phyloP scores from a whole-genome alignment of 2,329 filamentous ascomycete species.

The Fusarium nanum region DNA sequence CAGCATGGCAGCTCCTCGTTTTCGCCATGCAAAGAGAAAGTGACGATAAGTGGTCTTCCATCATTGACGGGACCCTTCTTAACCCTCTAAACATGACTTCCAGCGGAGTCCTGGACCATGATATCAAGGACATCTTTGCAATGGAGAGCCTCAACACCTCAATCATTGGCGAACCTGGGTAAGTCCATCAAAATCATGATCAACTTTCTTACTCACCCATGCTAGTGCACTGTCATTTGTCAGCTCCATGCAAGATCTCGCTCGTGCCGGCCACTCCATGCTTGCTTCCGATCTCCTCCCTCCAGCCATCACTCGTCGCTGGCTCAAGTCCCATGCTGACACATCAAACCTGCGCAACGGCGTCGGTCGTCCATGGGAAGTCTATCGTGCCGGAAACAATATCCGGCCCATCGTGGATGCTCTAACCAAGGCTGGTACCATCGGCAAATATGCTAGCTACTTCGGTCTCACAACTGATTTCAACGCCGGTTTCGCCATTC shows the following conservation, averaged over 20 bases:
- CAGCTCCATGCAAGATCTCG: constrained; percentile 37
- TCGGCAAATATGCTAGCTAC: constrained; percentile 48
- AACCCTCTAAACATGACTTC: constrained; percentile 24
- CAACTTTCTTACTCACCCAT: fast-evolving
- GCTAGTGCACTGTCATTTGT: constrained; percentile 33
- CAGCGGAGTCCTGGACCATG: constrained; percentile 9
- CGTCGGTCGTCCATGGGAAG: constrained; percentile 51
- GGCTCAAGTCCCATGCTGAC: constrained; percentile 46
- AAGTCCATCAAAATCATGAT: fast-evolving
- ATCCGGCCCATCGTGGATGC: constrained; percentile 44
- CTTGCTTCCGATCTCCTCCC: constrained; percentile 38
- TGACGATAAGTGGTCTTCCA: background rate
- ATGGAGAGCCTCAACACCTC: constrained; percentile 21
- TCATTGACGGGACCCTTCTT: constrained; percentile 6
- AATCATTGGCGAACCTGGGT: constrained; percentile 32
- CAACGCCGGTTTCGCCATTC: constrained; percentile 48
- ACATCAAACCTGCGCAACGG: constrained; percentile 52
- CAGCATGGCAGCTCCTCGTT: constrained; percentile 34
- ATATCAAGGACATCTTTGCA: constrained; percentile 6
- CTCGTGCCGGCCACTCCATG: constrained; percentile 35
- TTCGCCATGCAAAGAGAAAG: constrained; percentile 32
- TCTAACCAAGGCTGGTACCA: constrained; percentile 45
- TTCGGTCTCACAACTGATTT: constrained; percentile 35
- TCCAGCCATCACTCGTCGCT: constrained; percentile 45
- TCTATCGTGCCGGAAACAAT: constrained; percentile 45